Evolutionary conservation across 2,329 filamentous ascomycete species (phyloP).

Genomic region (Paraphoma chrysanthemicola): DNA sequence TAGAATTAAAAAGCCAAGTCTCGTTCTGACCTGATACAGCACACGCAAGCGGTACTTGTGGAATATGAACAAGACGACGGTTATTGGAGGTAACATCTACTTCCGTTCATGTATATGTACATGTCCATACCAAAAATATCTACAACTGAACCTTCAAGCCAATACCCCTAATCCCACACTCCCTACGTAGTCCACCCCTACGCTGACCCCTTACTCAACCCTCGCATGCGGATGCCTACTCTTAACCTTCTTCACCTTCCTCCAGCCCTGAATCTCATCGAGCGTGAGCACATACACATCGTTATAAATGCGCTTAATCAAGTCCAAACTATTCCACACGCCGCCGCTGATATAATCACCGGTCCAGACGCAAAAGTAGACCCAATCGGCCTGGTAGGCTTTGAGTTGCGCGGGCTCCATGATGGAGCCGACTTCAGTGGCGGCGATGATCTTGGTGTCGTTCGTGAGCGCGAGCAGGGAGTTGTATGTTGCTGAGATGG

Average conservation of each 20-base stretch:
- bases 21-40: no score
- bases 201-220: neutral
- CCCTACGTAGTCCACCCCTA: neutral
- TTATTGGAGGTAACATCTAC: no score
- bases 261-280: slow-evolving; percentile 39
- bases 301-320: slow-evolving; percentile 47
- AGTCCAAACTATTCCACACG: slow-evolving; percentile 51
- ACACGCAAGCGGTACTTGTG: no score
- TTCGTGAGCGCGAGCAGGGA: slow-evolving; percentile 51
- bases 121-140: no score
- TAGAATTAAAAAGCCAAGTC: no score
- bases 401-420: slow-evolving; percentile 52
- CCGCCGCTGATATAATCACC: slow-evolving; percentile 54
- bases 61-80: no score
- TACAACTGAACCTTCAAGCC: no score
- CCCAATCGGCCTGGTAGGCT: slow-evolving; percentile 57
- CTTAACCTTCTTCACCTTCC: neutral
- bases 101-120: no score
- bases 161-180: no score
- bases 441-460: slow-evolving; percentile 58
- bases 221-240: neutral
- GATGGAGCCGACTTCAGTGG: slow-evolving; percentile 56
- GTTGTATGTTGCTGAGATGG: slow-evolving; percentile 55
- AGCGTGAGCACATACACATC: slow-evolving; percentile 37
- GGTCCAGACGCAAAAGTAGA: slow-evolving; percentile 57